Evolutionary conservation across 352 stramenopile genomes (phyloP), one percentile per base, ranked within the genome.

Genomic region (Aphanomyces euteiches): DNA sequence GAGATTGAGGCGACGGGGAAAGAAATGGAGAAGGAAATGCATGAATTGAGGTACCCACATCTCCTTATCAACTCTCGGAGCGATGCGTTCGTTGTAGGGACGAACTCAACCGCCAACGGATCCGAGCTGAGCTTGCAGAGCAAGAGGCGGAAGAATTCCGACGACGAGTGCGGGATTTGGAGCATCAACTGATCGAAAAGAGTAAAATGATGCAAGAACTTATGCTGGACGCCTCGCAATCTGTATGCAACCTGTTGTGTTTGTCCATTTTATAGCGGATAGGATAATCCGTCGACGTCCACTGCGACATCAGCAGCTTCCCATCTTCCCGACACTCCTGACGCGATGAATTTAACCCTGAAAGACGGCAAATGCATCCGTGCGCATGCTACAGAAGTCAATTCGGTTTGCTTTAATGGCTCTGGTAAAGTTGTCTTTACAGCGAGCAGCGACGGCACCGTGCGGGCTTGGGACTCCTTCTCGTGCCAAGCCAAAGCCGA

Each of bases 401-500:
- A 94, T 68, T 91, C 83, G 40, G 82, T 94, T 10, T 90, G 84
- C 59, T 94, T 92, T 56, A 94, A 90, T 67, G 86, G 82, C 5
- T 91, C 83, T 17, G 86, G 83, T 15, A 91, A 92, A 76, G 83
- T 92, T 38, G 71, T 91, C 10, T 94, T 94, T 69, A 90, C 80
- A 66, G 86, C 82, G 39, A 92, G 84, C 47, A 94, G 86, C 64
- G 86, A 94, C 56, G 86, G 86, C 54, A 94, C 86, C 0, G 85
- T 94, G 63, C 77, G 86, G 34, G 86, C 86, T 19, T 94, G 86
- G 86, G 86, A 91, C 60, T 77, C 82, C 2, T 69, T 84, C 5
- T 78, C 79, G 3, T 81, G 69, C 37, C 74, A 79, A 0, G 67
- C 81, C 7, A 73, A 92, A 61, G 86, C 84, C 64, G 86, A 94